Evolutionary conservation across 192 early-diverging fungal genomes (phyloP).

Genomic region (Coemansia sp.): DNA sequence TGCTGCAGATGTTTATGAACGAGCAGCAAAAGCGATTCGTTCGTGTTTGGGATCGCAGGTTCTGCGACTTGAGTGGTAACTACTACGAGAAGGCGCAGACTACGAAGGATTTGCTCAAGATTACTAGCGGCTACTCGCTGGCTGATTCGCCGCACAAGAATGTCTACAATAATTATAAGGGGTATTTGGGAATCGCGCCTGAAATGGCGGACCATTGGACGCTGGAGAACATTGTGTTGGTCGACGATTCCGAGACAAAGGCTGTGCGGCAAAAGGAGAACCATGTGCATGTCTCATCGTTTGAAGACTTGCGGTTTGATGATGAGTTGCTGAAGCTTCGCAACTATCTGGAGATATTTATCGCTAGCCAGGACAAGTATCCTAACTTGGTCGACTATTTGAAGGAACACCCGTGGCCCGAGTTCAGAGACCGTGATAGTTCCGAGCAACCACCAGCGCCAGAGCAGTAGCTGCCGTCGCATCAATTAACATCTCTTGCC

Average conservation of each 20-base stretch:
- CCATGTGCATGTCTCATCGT: slow-evolving; percentile 43
- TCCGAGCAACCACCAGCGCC: neutral
- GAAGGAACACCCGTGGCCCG: slow-evolving; percentile 28
- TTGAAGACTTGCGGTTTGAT: slow-evolving; percentile 15
- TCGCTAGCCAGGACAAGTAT: slow-evolving; percentile 12
- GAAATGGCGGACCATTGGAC: slow-evolving; percentile 33
- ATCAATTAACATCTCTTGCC: neutral
- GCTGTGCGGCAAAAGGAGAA: slow-evolving; percentile 39
- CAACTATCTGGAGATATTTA: slow-evolving; percentile 27
- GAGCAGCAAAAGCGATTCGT: slow-evolving; percentile 36
- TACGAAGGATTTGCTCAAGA: slow-evolving; percentile 65
- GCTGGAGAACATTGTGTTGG: slow-evolving; percentile 39
- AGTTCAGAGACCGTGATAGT: slow-evolving; percentile 10
- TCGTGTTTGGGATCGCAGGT: slow-evolving; percentile 65
- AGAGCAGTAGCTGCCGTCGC: neutral
- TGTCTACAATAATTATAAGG: slow-evolving; percentile 17
- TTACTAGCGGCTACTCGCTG: slow-evolving; percentile 56
- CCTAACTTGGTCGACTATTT: slow-evolving; percentile 31
- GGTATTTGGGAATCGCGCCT: slow-evolving; percentile 21
- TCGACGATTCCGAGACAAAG: slow-evolving; percentile 53
- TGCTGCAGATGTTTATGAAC: slow-evolving; percentile 57
- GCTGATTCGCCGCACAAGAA: slow-evolving; percentile 27
- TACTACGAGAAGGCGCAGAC: slow-evolving; percentile 57
- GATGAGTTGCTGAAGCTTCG: slow-evolving; percentile 29
- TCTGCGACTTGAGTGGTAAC: slow-evolving; percentile 39